phyloP scores from a whole-genome alignment of 805 yeast genomes.

The Wickerhamiella brachini region DNA sequence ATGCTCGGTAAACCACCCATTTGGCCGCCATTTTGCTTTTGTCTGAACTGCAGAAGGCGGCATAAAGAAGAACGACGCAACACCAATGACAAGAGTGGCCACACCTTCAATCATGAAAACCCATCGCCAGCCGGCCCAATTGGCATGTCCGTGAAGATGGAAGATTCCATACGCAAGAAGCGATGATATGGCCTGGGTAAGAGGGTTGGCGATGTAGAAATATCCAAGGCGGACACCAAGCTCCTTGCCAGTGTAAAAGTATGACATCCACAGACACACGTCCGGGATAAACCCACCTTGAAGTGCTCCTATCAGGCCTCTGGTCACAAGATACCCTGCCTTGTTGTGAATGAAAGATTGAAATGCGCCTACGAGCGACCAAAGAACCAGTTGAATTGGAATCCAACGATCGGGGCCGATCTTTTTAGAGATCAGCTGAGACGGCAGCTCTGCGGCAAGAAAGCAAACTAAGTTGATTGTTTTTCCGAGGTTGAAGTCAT shows the following conservation, averaged over 20 bases:
- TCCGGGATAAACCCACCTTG: conserved; percentile 66
- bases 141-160: conserved; percentile 32
- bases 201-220: conserved; percentile 44
- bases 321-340: conserved; percentile 32
- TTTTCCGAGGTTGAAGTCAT: conserved; percentile 46
- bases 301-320: conserved; percentile 40
- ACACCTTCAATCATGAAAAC: conserved; percentile 51
- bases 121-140: conserved; percentile 50
- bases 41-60: conserved; percentile 44
- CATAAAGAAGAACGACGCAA: conserved; percentile 35
- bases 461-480: conserved; percentile 44
- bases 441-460: conserved; percentile 51
- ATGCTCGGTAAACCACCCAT: conserved; percentile 40
- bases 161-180: conserved; percentile 42
- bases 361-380: conserved; percentile 43
- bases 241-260: conserved; percentile 49
- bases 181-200: conserved; percentile 34
- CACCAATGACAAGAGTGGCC: conserved; percentile 41
- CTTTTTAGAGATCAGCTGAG: conserved; percentile 49
- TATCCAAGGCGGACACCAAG: conserved; percentile 43
- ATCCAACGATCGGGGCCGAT: conserved; percentile 54
- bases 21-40: conserved; percentile 33
- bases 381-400: conserved; percentile 42
- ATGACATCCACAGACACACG: conserved; percentile 46
- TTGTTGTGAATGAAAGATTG: conserved; percentile 35